Conservation (phyloP, 306 rosid genomes). For the Prunus dulcis region DNA sequence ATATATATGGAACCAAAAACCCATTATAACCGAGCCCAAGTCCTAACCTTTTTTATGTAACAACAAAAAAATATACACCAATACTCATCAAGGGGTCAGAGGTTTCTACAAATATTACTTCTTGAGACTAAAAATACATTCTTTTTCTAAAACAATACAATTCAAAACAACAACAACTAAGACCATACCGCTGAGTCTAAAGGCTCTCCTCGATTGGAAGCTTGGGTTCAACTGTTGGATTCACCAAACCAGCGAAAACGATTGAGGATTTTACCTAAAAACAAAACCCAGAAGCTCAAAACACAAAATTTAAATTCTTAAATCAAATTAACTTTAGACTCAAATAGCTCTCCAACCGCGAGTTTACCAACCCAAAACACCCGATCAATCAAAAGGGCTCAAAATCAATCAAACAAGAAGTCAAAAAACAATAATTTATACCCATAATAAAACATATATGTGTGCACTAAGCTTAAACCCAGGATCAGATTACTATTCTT, state of each 20-base stretch:
- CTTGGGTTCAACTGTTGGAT: neutral
- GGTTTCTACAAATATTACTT: neutral
- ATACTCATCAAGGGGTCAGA: neutral
- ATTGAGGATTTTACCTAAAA: neutral
- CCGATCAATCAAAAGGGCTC: slow-evolving; percentile 1
- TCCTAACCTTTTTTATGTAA: neutral
- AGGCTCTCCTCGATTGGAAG: neutral
- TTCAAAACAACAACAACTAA: neutral
- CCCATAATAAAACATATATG: too few relatives aligned
- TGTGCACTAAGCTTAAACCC: neutral
- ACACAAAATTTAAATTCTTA: slow-evolving; percentile 1
- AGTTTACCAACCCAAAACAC: neutral
- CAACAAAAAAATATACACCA: neutral
- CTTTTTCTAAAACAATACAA: neutral
- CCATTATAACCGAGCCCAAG: neutral
- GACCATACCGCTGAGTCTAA: neutral
- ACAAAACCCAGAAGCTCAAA: neutral
- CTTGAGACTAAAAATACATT: neutral
- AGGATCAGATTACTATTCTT: neutral
- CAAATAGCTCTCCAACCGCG: neutral
- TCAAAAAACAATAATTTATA: neutral
- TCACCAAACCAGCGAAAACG: neutral
- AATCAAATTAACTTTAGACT: neutral
- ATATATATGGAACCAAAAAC: neutral
- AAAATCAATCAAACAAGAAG: slow-evolving; percentile 1